Evolutionary conservation across 768 basidiomycete species (phyloP).

Genomic region (Hysterangium stoloniferum): DNA sequence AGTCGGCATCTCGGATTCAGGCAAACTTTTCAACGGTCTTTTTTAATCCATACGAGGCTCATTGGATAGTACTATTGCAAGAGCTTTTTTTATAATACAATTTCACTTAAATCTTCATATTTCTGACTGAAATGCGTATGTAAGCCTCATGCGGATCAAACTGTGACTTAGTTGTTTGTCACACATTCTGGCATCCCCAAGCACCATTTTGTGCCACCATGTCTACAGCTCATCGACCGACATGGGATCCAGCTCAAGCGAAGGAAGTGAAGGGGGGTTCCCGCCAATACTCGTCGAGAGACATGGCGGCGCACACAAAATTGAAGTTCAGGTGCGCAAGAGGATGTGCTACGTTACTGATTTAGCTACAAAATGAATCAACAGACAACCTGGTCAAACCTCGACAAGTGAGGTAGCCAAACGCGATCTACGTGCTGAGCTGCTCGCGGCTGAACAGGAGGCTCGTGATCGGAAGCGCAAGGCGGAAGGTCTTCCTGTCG

Average conservation of each 20-base stretch:
- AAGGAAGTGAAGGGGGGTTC: slow-evolving; percentile 89
- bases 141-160: no score
- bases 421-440: slow-evolving; percentile 75
- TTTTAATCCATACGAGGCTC: no score
- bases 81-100: no score
- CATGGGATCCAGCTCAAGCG: slow-evolving; percentile 97
- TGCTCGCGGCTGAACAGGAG: slow-evolving; percentile 80
- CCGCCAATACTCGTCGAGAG: slow-evolving; percentile 85
- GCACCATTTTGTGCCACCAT: slow-evolving; percentile 28
- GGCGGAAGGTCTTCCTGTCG: slow-evolving; percentile 58
- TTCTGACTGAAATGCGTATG: no score
- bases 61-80: no score
- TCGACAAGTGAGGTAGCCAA: slow-evolving; percentile 67
- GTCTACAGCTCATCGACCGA: slow-evolving; percentile 91
- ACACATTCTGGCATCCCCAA: background rate
- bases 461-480: slow-evolving; percentile 88
- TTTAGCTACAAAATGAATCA: background rate
- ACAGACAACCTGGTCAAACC: slow-evolving; percentile 85
- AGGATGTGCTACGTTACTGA: background rate
- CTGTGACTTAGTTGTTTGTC: background rate
- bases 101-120: no score
- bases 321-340: slow-evolving; percentile 84
- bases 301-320: slow-evolving; percentile 94
- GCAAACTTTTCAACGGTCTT: no score
- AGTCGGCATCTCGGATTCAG: no score